These are phyloP conservation scores for Dalbergia cultrata DNA, from an alignment of 306 rosid species.

Conservation along the genomic window DNA sequence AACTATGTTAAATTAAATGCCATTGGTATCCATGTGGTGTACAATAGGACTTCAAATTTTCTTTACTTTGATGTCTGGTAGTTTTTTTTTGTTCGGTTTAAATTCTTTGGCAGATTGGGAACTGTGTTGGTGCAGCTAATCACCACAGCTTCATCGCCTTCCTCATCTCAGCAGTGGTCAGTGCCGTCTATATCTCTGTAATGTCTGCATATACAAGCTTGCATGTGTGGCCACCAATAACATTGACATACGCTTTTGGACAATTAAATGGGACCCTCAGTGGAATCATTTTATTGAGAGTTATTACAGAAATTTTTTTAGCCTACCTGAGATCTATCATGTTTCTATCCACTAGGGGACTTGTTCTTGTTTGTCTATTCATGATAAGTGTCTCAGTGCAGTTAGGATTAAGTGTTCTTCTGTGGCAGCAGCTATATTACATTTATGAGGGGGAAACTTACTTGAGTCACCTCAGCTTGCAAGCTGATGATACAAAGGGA, in stretches of 20 bases:
- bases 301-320: conserved; percentile 50
- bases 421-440: conserved; percentile 88
- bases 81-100: neutral
- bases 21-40: neutral
- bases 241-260: conserved; percentile 43
- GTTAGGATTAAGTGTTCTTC: conserved; percentile 76
- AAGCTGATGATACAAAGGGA: conserved; percentile 51
- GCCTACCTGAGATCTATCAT: conserved; percentile 66
- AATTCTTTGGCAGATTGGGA: conserved; percentile 84
- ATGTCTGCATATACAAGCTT: conserved; percentile 64
- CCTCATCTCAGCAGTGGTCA: conserved; percentile 79
- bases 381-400: conserved; percentile 74
- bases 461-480: conserved; percentile 66
- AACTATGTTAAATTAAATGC: neutral
- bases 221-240: conserved; percentile 64
- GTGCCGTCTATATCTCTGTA: conserved; percentile 70
- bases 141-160: conserved; percentile 82
- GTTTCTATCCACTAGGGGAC: conserved; percentile 72
- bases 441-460: conserved; percentile 87
- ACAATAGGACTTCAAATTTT: neutral
- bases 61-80: conserved; percentile 31
- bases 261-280: conserved; percentile 40
- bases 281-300: conserved; percentile 43
- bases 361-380: conserved; percentile 78
- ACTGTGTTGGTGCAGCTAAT: conserved; percentile 94